Evolutionary conservation across 2,329 filamentous ascomycete genomes (phyloP).

Genomic region (Lecanicillium sp.): DNA sequence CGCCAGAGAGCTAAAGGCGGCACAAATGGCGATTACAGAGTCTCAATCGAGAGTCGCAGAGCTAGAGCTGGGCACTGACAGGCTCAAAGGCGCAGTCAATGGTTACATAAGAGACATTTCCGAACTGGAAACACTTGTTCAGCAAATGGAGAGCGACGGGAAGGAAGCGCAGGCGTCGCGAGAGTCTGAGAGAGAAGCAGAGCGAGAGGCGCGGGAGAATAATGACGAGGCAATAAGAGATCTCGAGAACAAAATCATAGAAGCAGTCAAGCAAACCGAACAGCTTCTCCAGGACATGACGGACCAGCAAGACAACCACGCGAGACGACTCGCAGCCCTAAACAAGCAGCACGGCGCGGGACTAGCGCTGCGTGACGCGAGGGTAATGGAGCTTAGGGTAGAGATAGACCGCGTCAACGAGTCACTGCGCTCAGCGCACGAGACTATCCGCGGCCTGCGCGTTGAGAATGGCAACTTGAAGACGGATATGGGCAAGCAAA

Average conservation of each 20-base stretch:
- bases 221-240: conserved; percentile 29
- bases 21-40: conserved; percentile 24
- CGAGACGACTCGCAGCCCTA: conserved; percentile 23
- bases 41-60: conserved; percentile 33
- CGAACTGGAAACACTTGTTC: conserved; percentile 45
- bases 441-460: conserved; percentile 35
- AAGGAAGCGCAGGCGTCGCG: conserved; percentile 21
- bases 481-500: conserved; percentile 28
- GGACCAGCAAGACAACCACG: conserved; percentile 25
- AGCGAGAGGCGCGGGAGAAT: conserved; percentile 24
- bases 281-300: conserved; percentile 31
- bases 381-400: conserved; percentile 37
- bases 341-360: conserved; percentile 36
- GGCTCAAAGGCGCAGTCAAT: conserved; percentile 43
- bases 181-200: conserved; percentile 25
- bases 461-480: conserved; percentile 36
- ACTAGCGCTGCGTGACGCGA: conserved; percentile 43
- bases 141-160: conserved; percentile 35
- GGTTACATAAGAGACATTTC: conserved; percentile 46
- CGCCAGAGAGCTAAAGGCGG: conserved; percentile 30
- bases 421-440: conserved; percentile 38
- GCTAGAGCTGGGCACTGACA: conserved; percentile 40
- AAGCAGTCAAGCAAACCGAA: conserved; percentile 29
- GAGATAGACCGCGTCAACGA: conserved; percentile 41
- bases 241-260: conserved; percentile 36